These are phyloP conservation scores for Daldinia childiae DNA, from an alignment of 495 filamentous ascomycete species.

Conservation along the genomic window DNA sequence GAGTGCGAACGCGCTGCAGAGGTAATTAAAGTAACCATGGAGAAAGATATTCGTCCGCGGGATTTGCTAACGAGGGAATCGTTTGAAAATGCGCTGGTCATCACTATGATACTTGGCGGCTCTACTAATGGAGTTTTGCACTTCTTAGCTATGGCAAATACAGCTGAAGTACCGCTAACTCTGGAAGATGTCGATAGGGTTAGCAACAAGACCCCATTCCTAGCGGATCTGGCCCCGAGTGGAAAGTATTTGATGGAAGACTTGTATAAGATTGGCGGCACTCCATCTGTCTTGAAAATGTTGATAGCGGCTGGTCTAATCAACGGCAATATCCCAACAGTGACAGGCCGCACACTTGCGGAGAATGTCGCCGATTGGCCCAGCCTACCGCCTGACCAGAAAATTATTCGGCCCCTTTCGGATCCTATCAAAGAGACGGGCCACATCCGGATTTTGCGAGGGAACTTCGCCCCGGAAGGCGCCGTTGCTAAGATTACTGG, in stretches of 20 bases:
- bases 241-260: slow-evolving; percentile 95
- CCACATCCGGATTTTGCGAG: slow-evolving; percentile 88
- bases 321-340: slow-evolving; percentile 85
- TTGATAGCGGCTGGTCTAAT: slow-evolving; percentile 84
- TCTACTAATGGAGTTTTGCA: slow-evolving; percentile 94
- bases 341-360: slow-evolving; percentile 89
- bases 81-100: slow-evolving; percentile 92
- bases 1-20: slow-evolving; percentile 90
- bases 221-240: slow-evolving; percentile 90
- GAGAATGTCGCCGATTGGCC: slow-evolving; percentile 89
- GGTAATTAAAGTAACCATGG: slow-evolving; percentile 84
- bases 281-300: slow-evolving; percentile 90
- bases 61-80: slow-evolving; percentile 85
- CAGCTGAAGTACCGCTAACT: slow-evolving; percentile 82
- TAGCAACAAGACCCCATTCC: slow-evolving; percentile 87
- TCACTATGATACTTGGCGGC: slow-evolving; percentile 92
- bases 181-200: slow-evolving; percentile 90
- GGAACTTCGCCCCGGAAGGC: slow-evolving; percentile 91
- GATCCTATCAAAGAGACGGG: slow-evolving; percentile 90
- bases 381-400: slow-evolving; percentile 79
- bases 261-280: slow-evolving; percentile 91
- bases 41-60: slow-evolving; percentile 84
- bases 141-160: slow-evolving; percentile 93
- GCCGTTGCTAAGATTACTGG: slow-evolving; percentile 98
- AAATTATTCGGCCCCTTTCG: slow-evolving; percentile 81